Base-by-base conservation (phyloP, 2,329 filamentous ascomycete genomes). In the Cercospora sp. region DNA sequence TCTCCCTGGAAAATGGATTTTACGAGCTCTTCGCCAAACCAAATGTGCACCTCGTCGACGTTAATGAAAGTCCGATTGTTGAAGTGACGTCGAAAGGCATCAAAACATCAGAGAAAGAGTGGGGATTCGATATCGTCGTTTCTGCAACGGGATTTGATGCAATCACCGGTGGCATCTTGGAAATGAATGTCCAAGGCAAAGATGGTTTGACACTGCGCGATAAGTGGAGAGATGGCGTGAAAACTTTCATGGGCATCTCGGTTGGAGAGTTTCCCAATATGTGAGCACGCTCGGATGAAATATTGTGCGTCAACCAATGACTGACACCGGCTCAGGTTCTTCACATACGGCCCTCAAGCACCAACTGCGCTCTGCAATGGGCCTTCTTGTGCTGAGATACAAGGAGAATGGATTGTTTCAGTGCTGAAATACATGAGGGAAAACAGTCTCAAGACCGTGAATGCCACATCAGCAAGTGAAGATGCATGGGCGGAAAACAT, bases 1-100 rank as follows among this genome's bases (percentile, higher is more conserved):
- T 68, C 5, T 90, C 89, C 71, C 86, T 10, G 84, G 81, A 83
- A 70, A 80, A 82, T 62, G 77, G 82, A 70, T 83, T 79, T 65
- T 83, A 82, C 63, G 81, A 83, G 72, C 73, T 78, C 70, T 73
- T 83, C n/a, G 78, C 83, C 67, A 75, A 73, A 60, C 36, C 78
- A 0, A 75, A 82, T 64, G 81, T 81, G 60, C 75, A 79, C 18
- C 75, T 83, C 5, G 74, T 83, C 18, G 77, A 82, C 66, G 72
- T 81, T 48, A 79, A 79, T 61, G 76, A 77, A 60, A 81, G 75
- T 0, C 78, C 80, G 0, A 80, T 83, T 42, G 72, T 74, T 23
- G 78, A 80, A 36, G 72, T 85, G 55, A 72, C 68, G 16, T 18
- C 64, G 9, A 68, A 64, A 5, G 81, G 81, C 5, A 80, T 83